These are phyloP conservation scores for Coriolopsis trogii DNA, from an alignment of 1,284 basidiomycete species.

Conservation along the genomic window DNA sequence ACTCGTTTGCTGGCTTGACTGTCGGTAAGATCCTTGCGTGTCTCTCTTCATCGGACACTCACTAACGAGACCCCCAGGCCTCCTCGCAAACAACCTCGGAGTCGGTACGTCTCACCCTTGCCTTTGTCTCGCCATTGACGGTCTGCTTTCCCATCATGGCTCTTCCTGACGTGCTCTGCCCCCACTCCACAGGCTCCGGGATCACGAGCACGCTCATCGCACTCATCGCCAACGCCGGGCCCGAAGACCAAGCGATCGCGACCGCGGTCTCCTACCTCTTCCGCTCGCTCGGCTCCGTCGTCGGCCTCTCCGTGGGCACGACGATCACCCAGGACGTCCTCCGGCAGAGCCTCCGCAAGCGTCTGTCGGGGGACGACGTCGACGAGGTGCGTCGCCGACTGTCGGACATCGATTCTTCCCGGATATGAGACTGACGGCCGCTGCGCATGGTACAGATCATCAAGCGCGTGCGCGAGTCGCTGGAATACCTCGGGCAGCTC, in stretches of 20 bases:
- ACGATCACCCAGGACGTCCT: slow-evolving; percentile 56
- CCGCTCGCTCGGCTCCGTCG: slow-evolving; percentile 61
- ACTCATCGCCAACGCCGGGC: slow-evolving; percentile 62
- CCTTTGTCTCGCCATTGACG: too few species aligned
- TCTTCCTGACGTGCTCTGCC: neutral
- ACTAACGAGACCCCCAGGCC: slow-evolving; percentile 34
- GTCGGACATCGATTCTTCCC: neutral
- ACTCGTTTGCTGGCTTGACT: slow-evolving; percentile 42
- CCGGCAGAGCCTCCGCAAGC: slow-evolving; percentile 43
- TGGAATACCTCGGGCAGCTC: slow-evolving; percentile 53
- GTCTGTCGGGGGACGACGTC: slow-evolving; percentile 45
- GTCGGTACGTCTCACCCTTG: slow-evolving; percentile 40
- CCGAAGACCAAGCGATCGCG: slow-evolving; percentile 62
- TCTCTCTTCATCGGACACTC: neutral
- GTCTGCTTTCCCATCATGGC: too few species aligned
- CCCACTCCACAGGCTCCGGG: slow-evolving; percentile 41
- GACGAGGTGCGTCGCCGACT: slow-evolving; percentile 44
- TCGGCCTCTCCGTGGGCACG: slow-evolving; percentile 57
- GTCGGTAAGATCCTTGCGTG: slow-evolving; percentile 37
- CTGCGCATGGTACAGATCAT: slow-evolving; percentile 45
- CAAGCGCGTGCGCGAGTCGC: slow-evolving; percentile 54
- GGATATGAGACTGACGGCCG: neutral
- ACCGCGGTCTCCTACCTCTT: slow-evolving; percentile 70
- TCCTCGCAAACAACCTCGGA: slow-evolving; percentile 46
- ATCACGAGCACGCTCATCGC: slow-evolving; percentile 61